Evolutionary conservation across 768 basidiomycete genomes (phyloP).

Genomic region (Suillus hirtellus): DNA sequence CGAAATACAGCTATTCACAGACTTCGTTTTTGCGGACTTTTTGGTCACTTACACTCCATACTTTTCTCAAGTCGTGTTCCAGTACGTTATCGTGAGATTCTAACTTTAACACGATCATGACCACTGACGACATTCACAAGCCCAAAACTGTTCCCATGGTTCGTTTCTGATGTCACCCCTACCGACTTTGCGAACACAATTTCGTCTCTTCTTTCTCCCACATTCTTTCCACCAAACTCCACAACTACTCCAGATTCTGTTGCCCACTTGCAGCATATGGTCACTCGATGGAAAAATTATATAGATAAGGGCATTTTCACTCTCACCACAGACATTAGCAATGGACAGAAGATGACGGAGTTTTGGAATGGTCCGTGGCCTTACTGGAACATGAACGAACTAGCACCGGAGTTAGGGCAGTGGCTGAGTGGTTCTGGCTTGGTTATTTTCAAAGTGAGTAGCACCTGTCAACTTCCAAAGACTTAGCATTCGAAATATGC

Average conservation of each 20-base stretch:
- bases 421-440: conserved; percentile 57
- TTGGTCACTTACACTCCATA: conserved; percentile 87
- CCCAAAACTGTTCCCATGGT: conserved; percentile 96
- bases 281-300: conserved; percentile 70
- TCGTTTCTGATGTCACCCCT: conserved; percentile 93
- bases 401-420: conserved; percentile 51
- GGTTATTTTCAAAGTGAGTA: conserved; percentile 79
- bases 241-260: conserved; percentile 28
- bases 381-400: conserved; percentile 70
- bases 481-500: conserved; percentile 5
- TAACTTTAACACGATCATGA: neutral
- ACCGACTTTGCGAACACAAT: conserved; percentile 73
- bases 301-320: conserved; percentile 69
- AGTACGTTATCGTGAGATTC: conserved; percentile 52
- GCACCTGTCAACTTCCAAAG: neutral
- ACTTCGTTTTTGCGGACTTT: conserved; percentile 92
- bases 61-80: conserved; percentile 81
- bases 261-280: conserved; percentile 57
- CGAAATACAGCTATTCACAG: conserved; percentile 75
- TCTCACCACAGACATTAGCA: conserved; percentile 49
- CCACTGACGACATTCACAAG: conserved; percentile 40
- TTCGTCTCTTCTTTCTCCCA: conserved; percentile 48
- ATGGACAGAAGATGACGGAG: conserved; percentile 30
- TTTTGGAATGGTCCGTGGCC: conserved; percentile 80
- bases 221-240: conserved; percentile 55